These are phyloP conservation scores for Barnettozyma botsteinii DNA, from an alignment of 805 yeast genomes.

Conservation along the genomic window DNA sequence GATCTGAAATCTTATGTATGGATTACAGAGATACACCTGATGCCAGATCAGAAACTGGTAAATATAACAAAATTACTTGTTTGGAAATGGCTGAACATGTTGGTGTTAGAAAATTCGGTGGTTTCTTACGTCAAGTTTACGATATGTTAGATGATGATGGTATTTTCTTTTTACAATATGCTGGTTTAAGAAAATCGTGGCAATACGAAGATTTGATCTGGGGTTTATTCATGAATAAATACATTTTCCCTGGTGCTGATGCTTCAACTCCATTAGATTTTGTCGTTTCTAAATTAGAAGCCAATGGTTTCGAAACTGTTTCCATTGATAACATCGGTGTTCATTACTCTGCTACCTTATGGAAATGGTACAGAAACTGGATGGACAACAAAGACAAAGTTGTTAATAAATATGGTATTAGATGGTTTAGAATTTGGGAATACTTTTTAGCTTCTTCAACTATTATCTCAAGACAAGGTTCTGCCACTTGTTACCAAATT, in stretches of 20 bases:
- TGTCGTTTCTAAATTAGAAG: conserved; percentile 70
- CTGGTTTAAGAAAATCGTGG: conserved; percentile 89
- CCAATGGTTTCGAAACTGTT: conserved; percentile 80
- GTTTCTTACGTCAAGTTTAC: conserved; percentile 74
- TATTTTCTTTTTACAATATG: conserved; percentile 77
- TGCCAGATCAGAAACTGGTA: conserved; percentile 39
- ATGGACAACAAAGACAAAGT: conserved; percentile 72
- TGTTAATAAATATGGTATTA: conserved; percentile 72
- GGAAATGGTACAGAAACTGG: conserved; percentile 97
- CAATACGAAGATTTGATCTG: conserved; percentile 90
- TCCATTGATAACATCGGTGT: conserved; percentile 86
- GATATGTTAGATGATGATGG: conserved; percentile 92
- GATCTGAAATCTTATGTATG: conserved; percentile 70
- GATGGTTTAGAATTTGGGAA: conserved; percentile 94
- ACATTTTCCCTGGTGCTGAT: conserved; percentile 96
- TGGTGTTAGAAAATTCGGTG: conserved; percentile 76
- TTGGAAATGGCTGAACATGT: conserved; percentile 96
- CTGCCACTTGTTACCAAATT: conserved; percentile 88
- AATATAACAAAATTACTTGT: conserved; percentile 82
- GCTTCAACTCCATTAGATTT: conserved; percentile 91
- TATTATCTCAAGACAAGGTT: conserved; percentile 86
- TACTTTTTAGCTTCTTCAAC: conserved; percentile 78
- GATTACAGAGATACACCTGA: conserved; percentile 90
- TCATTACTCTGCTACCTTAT: conserved; percentile 83
- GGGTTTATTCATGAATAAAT: conserved; percentile 96